phyloP scores from a whole-genome alignment of 306 rosid genomes.

The apple (Malus domestica) region ASM211411v1 NC_041801.1:19422001-19422500 shows the following conservation, averaged over 20 bases:
- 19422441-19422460: background rate
- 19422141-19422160: background rate
- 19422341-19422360: conserved; percentile 23
- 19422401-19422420: background rate
- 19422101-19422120: background rate
- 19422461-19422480: background rate
- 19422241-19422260: background rate
- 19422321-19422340: conserved; percentile 30
- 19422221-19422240: conserved; percentile 9
- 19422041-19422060: background rate
- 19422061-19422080: background rate
- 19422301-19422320: conserved; percentile 15
- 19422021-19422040: background rate
- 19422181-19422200: background rate
- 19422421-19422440: background rate
- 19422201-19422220: background rate
- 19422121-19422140: background rate
- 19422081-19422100: background rate
- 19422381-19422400: conserved; percentile 13
- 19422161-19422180: background rate
- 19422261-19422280: conserved; percentile 6
- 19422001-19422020: background rate
- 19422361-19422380: background rate
- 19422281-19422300: conserved; percentile 25
- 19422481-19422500: background rate